Evolutionary conservation across 1,284 basidiomycete species (phyloP).

Genomic region (Volvariella volvacea): DNA sequence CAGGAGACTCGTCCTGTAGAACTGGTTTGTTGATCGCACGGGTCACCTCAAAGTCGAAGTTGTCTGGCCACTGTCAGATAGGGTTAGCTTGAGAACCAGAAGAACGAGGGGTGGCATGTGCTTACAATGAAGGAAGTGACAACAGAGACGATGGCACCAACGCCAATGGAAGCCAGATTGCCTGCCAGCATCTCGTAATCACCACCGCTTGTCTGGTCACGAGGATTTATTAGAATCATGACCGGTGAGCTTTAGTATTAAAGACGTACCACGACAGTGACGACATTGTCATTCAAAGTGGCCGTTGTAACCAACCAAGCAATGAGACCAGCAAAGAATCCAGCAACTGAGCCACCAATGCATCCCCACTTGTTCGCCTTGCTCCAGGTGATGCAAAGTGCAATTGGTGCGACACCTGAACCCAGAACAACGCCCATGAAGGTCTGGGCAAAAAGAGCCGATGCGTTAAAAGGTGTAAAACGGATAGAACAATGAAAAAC

Average conservation of each 20-base stretch:
- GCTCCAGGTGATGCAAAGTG: constrained; percentile 74
- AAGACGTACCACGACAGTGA: constrained; percentile 62
- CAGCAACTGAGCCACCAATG: constrained; percentile 63
- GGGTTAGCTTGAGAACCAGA: too few species aligned
- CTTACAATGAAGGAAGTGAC: constrained; percentile 56
- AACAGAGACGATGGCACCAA: constrained; percentile 74
- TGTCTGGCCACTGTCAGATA: constrained; percentile 58
- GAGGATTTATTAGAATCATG: constrained; percentile 2
- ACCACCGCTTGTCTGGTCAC: constrained; percentile 46
- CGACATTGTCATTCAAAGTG: constrained; percentile 57
- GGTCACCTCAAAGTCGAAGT: constrained; percentile 77
- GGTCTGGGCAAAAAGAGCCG: constrained; percentile 45
- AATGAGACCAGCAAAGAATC: constrained; percentile 67
- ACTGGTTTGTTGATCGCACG: constrained; percentile 61
- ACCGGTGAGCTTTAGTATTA: neutral
- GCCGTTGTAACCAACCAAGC: constrained; percentile 85
- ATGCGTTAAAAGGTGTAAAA: neutral
- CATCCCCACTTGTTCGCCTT: constrained; percentile 83
- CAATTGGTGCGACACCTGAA: constrained; percentile 83
- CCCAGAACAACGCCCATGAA: constrained; percentile 85
- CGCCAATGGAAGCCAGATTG: constrained; percentile 80
- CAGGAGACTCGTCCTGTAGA: constrained; percentile 9
- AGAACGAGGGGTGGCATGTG: constrained; percentile 1
- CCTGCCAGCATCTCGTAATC: constrained; percentile 85
- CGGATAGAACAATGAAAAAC: constrained; percentile 16